These are phyloP conservation scores for Paratrimastix pyriformis DNA, from an alignment of 78 protist genomes.

Conservation along the genomic window DNA sequence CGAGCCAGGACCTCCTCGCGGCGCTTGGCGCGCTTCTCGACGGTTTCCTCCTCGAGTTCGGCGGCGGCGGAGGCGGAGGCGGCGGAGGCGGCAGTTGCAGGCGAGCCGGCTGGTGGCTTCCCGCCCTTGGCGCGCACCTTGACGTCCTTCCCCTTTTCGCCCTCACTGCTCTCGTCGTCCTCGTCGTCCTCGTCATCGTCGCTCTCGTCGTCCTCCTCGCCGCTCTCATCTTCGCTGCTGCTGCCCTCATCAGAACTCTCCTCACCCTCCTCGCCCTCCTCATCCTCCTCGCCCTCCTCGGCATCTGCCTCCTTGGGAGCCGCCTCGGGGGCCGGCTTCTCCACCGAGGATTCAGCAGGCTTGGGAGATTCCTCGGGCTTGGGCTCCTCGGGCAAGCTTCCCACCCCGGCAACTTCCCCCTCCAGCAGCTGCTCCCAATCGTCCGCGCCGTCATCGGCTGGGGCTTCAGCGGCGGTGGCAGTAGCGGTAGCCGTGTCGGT, in stretches of 20 bases:
- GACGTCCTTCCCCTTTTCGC: constrained; percentile 1
- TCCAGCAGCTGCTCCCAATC: not conserved
- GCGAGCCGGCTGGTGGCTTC: not conserved
- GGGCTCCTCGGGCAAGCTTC: not conserved
- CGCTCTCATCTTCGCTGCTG: not conserved
- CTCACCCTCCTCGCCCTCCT: constrained; percentile 9
- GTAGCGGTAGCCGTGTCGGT: no score
- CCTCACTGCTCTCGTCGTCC: not conserved
- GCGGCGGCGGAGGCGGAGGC: constrained; percentile 9
- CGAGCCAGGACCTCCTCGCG: not conserved
- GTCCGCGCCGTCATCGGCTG: no score
- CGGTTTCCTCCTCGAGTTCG: constrained; percentile 1
- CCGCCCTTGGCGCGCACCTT: not conserved
- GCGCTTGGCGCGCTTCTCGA: not conserved
- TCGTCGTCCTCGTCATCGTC: not conserved
- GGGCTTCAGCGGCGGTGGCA: no score
- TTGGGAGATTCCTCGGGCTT: not conserved
- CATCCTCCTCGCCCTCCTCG: not conserved
- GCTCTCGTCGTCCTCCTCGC: constrained; percentile 22
- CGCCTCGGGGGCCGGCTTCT: not conserved
- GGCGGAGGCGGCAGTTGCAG: not conserved
- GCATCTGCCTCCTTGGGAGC: not conserved
- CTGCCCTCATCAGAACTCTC: not conserved
- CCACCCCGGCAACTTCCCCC: no score
- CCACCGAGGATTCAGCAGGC: not conserved